These are phyloP conservation scores for Areca catechu DNA, from an alignment of 176 grass and related monocot species.

Conservation along the genomic window DNA sequence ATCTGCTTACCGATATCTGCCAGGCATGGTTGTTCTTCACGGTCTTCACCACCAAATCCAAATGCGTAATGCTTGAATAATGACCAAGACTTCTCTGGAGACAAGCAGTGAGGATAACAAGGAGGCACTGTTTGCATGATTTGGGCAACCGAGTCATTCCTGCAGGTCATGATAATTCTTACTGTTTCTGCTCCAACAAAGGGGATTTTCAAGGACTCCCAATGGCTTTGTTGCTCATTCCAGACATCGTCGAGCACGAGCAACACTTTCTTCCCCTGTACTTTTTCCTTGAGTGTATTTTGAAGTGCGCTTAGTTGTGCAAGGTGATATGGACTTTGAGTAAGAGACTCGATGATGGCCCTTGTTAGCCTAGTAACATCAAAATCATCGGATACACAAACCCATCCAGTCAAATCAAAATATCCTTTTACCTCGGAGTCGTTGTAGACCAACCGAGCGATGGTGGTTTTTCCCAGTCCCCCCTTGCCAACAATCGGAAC, in stretches of 20 bases:
- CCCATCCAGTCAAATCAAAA: conserved; percentile 29
- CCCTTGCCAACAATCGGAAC: conserved; percentile 35
- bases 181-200: no score
- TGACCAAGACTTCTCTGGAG: conserved; percentile 7
- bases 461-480: no score
- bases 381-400: conserved; percentile 30
- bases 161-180: no score
- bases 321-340: neutral
- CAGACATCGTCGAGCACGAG: no score
- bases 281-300: no score
- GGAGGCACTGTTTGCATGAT: neutral
- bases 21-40: neutral
- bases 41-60: neutral
- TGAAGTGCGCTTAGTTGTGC: no score
- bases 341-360: conserved; percentile 15
- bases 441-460: no score
- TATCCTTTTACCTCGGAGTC: no score
- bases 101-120: conserved; percentile 6
- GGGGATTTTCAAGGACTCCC: no score
- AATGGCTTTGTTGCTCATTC: no score
- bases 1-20: conserved; percentile 16
- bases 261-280: no score
- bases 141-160: no score
- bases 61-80: conserved; percentile 39
- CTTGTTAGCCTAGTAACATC: conserved; percentile 21